A percentile compares a stretch with the other conserved stretches of the same genome.
phyloP scores from a whole-genome alignment of 2,329 filamentous ascomycete species.

The Epichloe hybrida region DNA sequence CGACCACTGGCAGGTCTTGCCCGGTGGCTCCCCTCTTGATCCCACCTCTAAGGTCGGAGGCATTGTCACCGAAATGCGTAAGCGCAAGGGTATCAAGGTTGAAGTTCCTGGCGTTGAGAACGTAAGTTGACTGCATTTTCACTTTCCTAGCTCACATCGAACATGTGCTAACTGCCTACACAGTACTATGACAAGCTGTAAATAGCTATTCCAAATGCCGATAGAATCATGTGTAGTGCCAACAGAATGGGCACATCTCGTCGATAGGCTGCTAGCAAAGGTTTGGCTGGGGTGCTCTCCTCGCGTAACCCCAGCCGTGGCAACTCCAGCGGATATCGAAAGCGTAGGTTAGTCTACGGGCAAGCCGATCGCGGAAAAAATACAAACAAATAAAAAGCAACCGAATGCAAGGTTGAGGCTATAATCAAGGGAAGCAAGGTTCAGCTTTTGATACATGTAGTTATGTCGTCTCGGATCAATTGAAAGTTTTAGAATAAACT shows the following conservation, averaged over 20 bases:
- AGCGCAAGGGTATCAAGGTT: slow-evolving; percentile 99
- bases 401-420: slow-evolving; percentile 23
- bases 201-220: slow-evolving; percentile 31
- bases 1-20: slow-evolving; percentile 95
- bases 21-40: slow-evolving; percentile 87
- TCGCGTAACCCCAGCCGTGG: slow-evolving; percentile 11
- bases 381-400: slow-evolving; percentile 8
- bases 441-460: slow-evolving; percentile 28
- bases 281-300: slow-evolving; percentile 16
- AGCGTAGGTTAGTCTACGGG: slow-evolving; percentile 17
- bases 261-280: slow-evolving; percentile 25
- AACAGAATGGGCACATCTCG: slow-evolving; percentile 24
- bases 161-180: slow-evolving; percentile 11
- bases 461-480: slow-evolving; percentile 29
- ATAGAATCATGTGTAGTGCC: slow-evolving; percentile 33
- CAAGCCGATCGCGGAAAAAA: slow-evolving; percentile 6
- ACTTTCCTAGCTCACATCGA: neutral
- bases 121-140: slow-evolving; percentile 47
- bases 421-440: slow-evolving; percentile 24
- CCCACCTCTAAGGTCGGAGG: slow-evolving; percentile 65
- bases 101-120: slow-evolving; percentile 87
- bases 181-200: slow-evolving; percentile 99
- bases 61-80: slow-evolving; percentile 81
- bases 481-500: slow-evolving; percentile 22
- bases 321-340: slow-evolving; percentile 3